phyloP scores from a whole-genome alignment of 1,284 basidiomycete genomes.

The Malassezia psittaci region DNA sequence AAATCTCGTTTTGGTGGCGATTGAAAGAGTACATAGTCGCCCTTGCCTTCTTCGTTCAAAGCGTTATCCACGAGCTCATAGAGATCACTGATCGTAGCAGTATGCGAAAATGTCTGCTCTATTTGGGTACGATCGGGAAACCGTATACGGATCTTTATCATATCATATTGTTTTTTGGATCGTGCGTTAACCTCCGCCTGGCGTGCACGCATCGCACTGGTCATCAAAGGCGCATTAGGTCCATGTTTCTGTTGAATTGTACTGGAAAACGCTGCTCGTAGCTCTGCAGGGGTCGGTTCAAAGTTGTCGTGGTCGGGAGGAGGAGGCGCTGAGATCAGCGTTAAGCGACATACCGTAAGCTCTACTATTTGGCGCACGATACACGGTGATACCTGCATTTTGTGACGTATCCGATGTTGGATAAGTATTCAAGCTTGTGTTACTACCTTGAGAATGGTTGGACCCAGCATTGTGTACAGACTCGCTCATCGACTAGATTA shows the following conservation, averaged over 20 bases:
- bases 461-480: not conserved
- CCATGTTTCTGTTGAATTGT: conserved; percentile 58
- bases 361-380: conserved; percentile 8
- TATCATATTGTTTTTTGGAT: conserved; percentile 61
- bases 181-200: conserved; percentile 52
- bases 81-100: conserved; percentile 64
- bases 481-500: too few species aligned
- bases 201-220: conserved; percentile 60
- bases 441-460: not conserved
- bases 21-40: conserved; percentile 63
- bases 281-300: conserved; percentile 62
- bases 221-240: conserved; percentile 66
- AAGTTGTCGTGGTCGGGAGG: conserved; percentile 44
- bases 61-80: conserved; percentile 71
- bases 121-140: conserved; percentile 71
- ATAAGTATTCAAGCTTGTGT: not conserved
- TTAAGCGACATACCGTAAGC: conserved; percentile 6
- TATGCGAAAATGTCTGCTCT: conserved; percentile 66
- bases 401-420: too few species aligned
- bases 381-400: conserved; percentile 3
- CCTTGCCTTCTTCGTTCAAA: conserved; percentile 61
- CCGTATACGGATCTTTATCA: conserved; percentile 65
- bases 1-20: conserved; percentile 69
- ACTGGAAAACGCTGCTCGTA: conserved; percentile 60
- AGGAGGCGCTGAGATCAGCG: conserved; percentile 5